Base-by-base conservation (phyloP, 1,139 yeast species). In the Taphrina wiesneri region DNA sequence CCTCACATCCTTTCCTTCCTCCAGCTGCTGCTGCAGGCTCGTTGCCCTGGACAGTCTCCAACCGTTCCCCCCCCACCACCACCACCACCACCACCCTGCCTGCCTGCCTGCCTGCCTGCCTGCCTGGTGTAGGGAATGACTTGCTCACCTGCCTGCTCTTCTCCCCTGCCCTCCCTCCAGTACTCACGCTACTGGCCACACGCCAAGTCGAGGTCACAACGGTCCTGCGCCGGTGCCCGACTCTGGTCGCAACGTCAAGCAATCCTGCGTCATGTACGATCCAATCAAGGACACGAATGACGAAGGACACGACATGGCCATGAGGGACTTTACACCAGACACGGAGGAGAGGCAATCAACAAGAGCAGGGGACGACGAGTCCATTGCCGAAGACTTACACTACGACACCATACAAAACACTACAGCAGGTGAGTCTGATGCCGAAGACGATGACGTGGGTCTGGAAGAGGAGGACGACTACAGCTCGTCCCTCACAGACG, bases 281-380 rank as follows among this genome's bases (percentile, higher is more conserved):
- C 52, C 56, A 15, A 39, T 45, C 47, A 46, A 34, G 54, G 54
- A 54, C 56, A n/a, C 43, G 26, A 39, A 25, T n/a, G 21, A 4
- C 52, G 45, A 41, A 9, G 53, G n/a, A 15, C 30, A 39, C 23
- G 53, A 60, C 30, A 15, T 23, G 17, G 11, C 43, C 36, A 34
- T 36, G 46, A 25, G 19, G 13, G 56, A 43, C 15, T 21, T 2
- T 26, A 5, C 46, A 2, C 25, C 53, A 26, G 39, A 56, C n/a
- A n/a, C 36, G 11, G 56, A 52, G 49, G 26, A n/a, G n/a, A 34
- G 49, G n/a, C 49, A 19, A n/a, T 45, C 49, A 7, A 19, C n/a
- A 21, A 9, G 49, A 45, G 28, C 28, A 7, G 26, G 9, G 11
- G 49, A 45, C n/a, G 49, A 45, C 28, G 49, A 45, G 13, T 3